Conservation (phyloP, 148 eudicot genomes). For the Cornus controversa region DNA sequence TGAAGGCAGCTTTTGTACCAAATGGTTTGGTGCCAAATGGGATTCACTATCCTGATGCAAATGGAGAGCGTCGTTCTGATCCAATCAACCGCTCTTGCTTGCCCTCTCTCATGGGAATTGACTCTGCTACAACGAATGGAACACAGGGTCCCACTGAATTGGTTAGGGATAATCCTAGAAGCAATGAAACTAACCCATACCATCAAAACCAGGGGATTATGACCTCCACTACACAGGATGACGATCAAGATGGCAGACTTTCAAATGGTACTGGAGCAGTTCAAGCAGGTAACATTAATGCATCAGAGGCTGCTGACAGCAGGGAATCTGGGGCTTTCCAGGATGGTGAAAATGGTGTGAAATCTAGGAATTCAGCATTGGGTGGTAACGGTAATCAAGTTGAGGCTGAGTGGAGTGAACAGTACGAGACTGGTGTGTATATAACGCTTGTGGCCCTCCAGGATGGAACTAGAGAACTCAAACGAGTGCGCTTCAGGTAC, state of each 20-base stretch:
- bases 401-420: conserved; percentile 98
- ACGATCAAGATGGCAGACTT: conserved; percentile 9
- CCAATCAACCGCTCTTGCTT: conserved; percentile 22
- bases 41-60: conserved; percentile 42
- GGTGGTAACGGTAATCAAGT: conserved; percentile 50
- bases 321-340: conserved; percentile 39
- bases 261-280: conserved; percentile 35
- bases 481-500: conserved; percentile 99
- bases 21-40: conserved; percentile 73
- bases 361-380: conserved; percentile 36
- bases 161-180: conserved; percentile 30
- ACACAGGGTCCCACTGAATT: conserved; percentile 33
- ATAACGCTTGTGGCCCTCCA: conserved; percentile 85
- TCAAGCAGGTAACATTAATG: conserved; percentile 37
- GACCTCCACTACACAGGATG: conserved; percentile 33
- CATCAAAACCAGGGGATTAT: conserved; percentile 34
- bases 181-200: conserved; percentile 25
- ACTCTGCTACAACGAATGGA: conserved; percentile 34
- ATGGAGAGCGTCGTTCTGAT: conserved; percentile 43
- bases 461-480: conserved; percentile 95
- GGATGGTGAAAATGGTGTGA: conserved; percentile 46
- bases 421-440: conserved; percentile 95
- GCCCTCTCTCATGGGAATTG: conserved; percentile 30
- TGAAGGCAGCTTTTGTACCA: conserved; percentile 40
- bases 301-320: conserved; percentile 44